These are phyloP conservation scores for Sporothrix luriei DNA, from an alignment of 2,329 filamentous ascomycete species.

Conservation along the genomic window DNA sequence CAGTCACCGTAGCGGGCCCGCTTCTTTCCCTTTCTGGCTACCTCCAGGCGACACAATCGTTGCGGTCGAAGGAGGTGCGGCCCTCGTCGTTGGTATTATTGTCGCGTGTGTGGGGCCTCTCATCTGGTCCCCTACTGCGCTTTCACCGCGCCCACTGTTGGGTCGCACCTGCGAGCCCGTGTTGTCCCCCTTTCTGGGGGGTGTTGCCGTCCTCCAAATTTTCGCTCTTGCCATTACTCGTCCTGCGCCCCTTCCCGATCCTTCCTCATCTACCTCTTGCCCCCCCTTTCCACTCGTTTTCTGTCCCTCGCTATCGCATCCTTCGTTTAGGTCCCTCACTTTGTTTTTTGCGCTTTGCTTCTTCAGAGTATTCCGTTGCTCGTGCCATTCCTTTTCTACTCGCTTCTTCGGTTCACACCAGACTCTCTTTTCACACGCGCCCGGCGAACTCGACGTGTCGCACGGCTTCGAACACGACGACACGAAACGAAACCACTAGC, in stretches of 20 bases:
- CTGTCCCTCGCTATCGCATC: slow-evolving; percentile 2
- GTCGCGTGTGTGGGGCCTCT: slow-evolving; percentile 31
- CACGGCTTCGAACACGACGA: slow-evolving; percentile 18
- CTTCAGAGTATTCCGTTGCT: slow-evolving; percentile 32
- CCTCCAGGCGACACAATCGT: slow-evolving; percentile 7
- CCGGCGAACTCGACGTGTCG: slow-evolving; percentile 21
- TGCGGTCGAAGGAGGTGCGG: neutral
- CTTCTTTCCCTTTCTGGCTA: slow-evolving; percentile 5
- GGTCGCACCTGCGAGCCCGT: neutral
- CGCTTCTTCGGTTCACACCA: neutral
- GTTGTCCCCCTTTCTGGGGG: slow-evolving; percentile 21
- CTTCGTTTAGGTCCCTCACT: slow-evolving; percentile 20
- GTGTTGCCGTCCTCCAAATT: neutral
- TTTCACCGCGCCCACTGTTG: slow-evolving; percentile 10
- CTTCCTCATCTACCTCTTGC: slow-evolving; percentile 16
- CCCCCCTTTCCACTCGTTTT: slow-evolving; percentile 22
- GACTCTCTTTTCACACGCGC: slow-evolving; percentile 7
- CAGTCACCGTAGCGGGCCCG: slow-evolving; percentile 1
- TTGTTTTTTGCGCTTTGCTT: slow-evolving; percentile 17
- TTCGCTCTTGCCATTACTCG: neutral
- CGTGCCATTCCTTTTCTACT: slow-evolving; percentile 32
- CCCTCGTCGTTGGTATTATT: slow-evolving; percentile 27
- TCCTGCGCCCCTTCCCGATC: slow-evolving; percentile 21
- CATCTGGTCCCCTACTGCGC: slow-evolving; percentile 29
- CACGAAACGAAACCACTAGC: neutral